Percentiles rank a stretch among this genome's conserved stretches.
phyloP scores from a whole-genome alignment of 1,284 basidiomycete genomes.

The Pisolithus thermaeus region DNA sequence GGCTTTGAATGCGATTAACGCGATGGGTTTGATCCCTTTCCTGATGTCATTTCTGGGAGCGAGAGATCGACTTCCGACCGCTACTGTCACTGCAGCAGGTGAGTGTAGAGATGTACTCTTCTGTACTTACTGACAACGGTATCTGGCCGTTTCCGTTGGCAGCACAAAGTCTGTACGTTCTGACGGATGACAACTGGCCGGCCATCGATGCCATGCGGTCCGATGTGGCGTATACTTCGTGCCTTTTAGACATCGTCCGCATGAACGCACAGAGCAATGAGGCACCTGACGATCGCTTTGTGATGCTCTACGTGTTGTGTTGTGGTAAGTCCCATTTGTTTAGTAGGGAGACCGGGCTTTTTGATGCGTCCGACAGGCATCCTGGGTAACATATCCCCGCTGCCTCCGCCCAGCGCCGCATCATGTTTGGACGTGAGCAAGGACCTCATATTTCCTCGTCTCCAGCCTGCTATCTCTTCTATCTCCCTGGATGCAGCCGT shows the following conservation, averaged over 20 bases:
- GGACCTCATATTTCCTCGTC: conserved; percentile 67
- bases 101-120: conserved; percentile 11
- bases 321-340: conserved; percentile 45
- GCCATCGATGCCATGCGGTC: conserved; percentile 58
- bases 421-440: conserved; percentile 65
- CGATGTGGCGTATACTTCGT: conserved; percentile 60
- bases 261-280: conserved; percentile 40
- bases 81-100: conserved; percentile 78
- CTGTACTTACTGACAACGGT: conserved; percentile 2
- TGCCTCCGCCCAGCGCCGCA: conserved; percentile 58
- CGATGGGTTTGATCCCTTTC: conserved; percentile 69
- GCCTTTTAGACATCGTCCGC: conserved; percentile 65
- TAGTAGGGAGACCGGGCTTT: background rate
- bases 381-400: conserved; percentile 67
- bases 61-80: conserved; percentile 58
- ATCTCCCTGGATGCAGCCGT: conserved; percentile 54
- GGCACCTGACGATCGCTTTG: conserved; percentile 40
- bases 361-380: conserved; percentile 46
- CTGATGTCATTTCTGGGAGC: conserved; percentile 79
- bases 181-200: conserved; percentile 81
- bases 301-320: conserved; percentile 62
- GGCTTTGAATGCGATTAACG: conserved; percentile 81
- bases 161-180: conserved; percentile 88
- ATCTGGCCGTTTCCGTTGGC: conserved; percentile 7
- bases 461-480: conserved; percentile 63